Evolutionary conservation across 2,329 filamentous ascomycete species (phyloP), one percentile per base, ranked within the genome.

Genomic region (Cercospora janseana): DNA sequence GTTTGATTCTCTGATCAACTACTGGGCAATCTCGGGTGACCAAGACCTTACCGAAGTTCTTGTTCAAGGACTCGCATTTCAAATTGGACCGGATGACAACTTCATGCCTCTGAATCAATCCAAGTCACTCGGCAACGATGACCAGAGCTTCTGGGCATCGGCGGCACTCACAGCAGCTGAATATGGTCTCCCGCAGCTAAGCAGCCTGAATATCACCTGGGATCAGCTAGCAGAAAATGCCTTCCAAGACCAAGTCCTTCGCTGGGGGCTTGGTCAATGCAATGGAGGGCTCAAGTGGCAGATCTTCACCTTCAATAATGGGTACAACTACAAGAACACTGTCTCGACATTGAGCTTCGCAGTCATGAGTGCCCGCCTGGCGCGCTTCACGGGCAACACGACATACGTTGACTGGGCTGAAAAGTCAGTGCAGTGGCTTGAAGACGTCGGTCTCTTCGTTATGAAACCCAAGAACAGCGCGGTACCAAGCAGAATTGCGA

Each of bases 341-440:
- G 81, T 91, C 60, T 84, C 83, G 54, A 93, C 93, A 67, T 88
- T 87, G 32, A 84, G 83, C n/a, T 82, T 93, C 65, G 91, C 94
- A 69, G 85, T 91, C 62, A 76, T 95, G 9, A 83, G 85, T 3
- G 87, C 88, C 1, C 64, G 68, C 13, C 60, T 71, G 6, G 62
- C 60, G 4, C 53, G 59, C 20, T 71, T 63, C 54, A 71, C 69
- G 4, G 67, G 67, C 21, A 71, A 72, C 56, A 23, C 54, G 42
- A 85, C 79, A 0, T 87, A 87, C 60, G 55, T 72, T 10, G 77
- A 85, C 13, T 88, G 85, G 85, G 84, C 85, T 1, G 67, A 75
- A 37, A 81, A 79, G 62, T 71, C 81, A n/a, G 87, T 77, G 71
- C 77, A 87, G 60, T 88, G 85, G 85, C 77, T 77, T 1, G 65